phyloP scores from a whole-genome alignment of 345 rosid genomes.

The Turnera subulata region DNA sequence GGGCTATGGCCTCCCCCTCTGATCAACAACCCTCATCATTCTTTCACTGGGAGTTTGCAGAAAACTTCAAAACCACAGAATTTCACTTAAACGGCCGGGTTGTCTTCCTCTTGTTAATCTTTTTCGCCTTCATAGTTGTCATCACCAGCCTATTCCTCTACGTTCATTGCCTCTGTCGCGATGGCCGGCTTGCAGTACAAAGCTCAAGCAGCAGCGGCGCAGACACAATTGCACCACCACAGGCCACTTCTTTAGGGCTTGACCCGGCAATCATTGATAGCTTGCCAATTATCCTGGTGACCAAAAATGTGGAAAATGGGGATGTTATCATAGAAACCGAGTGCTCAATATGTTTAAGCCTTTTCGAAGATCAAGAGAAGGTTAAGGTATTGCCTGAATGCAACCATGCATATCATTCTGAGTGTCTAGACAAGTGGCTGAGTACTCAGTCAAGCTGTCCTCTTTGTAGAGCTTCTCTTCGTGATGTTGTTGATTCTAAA shows the following conservation, averaged over 20 bases:
- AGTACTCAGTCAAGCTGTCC: constrained; percentile 61
- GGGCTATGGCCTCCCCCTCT: constrained; percentile 29
- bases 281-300: constrained; percentile 21
- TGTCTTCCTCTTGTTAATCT: constrained; percentile 33
- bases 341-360: constrained; percentile 69
- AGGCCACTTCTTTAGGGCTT: constrained; percentile 19
- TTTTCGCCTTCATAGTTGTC: constrained; percentile 26
- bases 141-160: constrained; percentile 34
- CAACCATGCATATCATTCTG: constrained; percentile 54
- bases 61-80: constrained; percentile 39
- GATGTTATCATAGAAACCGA: constrained; percentile 19
- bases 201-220: background rate
- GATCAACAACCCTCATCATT: constrained; percentile 18
- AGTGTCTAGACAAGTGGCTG: constrained; percentile 74
- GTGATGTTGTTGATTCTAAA: background rate
- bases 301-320: background rate
- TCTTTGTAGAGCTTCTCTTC: constrained; percentile 50
- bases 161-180: constrained; percentile 38
- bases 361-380: constrained; percentile 62
- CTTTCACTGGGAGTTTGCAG: constrained; percentile 41
- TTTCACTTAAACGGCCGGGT: constrained; percentile 37
- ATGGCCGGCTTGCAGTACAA: background rate
- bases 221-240: background rate
- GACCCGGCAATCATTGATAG: constrained; percentile 18
- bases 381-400: constrained; percentile 65